These are phyloP conservation scores for Cyclanthera cordifolia DNA, from an alignment of 306 rosid genomes.

Conservation along the genomic window DNA sequence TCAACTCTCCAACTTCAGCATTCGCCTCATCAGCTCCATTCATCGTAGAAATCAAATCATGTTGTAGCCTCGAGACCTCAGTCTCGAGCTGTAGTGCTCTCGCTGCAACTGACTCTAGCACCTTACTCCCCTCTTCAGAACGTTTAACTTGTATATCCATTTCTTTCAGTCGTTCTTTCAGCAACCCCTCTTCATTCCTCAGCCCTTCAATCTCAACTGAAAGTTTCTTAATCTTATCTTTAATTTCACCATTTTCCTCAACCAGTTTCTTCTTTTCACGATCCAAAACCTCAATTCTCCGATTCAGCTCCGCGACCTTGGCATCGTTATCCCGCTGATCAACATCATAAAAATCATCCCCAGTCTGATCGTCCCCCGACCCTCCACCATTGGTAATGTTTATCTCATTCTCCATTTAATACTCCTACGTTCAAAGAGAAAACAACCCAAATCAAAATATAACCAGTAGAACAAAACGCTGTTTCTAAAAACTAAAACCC, in stretches of 20 bases:
- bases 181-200: constrained; percentile 24
- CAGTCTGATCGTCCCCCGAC: constrained; percentile 15
- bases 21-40: constrained; percentile 36
- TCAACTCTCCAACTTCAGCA: constrained; percentile 34
- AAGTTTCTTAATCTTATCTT: constrained; percentile 37
- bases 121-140: constrained; percentile 30
- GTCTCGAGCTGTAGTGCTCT: constrained; percentile 73
- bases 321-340: constrained; percentile 27
- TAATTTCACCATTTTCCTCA: constrained; percentile 30
- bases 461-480: neutral
- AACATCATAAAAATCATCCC: constrained; percentile 28
- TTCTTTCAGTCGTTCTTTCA: constrained; percentile 38
- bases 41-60: constrained; percentile 40
- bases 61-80: constrained; percentile 64
- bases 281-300: constrained; percentile 44
- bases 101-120: constrained; percentile 32
- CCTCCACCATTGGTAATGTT: constrained; percentile 26
- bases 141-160: constrained; percentile 35
- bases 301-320: constrained; percentile 18
- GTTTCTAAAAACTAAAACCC: neutral
- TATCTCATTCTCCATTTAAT: constrained; percentile 54
- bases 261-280: constrained; percentile 36
- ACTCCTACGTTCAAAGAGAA: neutral
- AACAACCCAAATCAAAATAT: neutral
- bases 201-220: constrained; percentile 35